Percentiles rank a stretch among this genome's conserved stretches.
These are phyloP conservation scores for Alnus rubra DNA, from an alignment of 306 rosid genomes.

Conservation along the genomic window DNA sequence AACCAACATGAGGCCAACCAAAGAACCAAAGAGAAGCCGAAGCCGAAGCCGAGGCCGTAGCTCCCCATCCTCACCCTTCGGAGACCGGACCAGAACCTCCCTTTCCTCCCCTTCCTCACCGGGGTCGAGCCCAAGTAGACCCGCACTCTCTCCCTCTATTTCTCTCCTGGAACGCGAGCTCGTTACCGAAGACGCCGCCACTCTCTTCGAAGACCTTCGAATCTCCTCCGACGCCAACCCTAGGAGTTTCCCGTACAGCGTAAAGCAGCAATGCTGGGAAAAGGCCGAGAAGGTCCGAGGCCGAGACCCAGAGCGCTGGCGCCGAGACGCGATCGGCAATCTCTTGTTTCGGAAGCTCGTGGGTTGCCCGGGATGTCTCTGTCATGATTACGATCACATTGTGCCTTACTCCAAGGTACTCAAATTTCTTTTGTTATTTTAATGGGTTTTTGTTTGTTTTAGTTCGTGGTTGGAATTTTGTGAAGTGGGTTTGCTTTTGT, in stretches of 20 bases:
- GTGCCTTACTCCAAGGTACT: slow-evolving; percentile 85
- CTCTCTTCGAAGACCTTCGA: slow-evolving; percentile 39
- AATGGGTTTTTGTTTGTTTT: not conserved
- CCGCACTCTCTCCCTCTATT: slow-evolving; percentile 35
- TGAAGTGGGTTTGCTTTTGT: slow-evolving; percentile 10
- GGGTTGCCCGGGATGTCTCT: slow-evolving; percentile 90
- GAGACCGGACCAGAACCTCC: slow-evolving; percentile 50
- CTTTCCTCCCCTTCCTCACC: slow-evolving; percentile 31
- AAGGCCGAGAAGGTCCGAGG: slow-evolving; percentile 85
- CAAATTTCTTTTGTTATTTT: not conserved
- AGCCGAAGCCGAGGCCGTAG: slow-evolving; percentile 24
- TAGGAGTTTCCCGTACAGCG: slow-evolving; percentile 67
- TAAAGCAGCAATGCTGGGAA: slow-evolving; percentile 88
- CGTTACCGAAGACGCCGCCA: slow-evolving; percentile 19
- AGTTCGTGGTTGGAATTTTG: slow-evolving; percentile 5
- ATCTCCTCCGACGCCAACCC: slow-evolving; percentile 45
- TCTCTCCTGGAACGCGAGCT: slow-evolving; percentile 40
- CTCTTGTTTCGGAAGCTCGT: slow-evolving; percentile 78
- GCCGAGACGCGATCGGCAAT: slow-evolving; percentile 83
- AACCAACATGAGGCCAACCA: slow-evolving; percentile 46
- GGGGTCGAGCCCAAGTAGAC: slow-evolving; percentile 19
- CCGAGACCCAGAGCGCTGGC: slow-evolving; percentile 92
- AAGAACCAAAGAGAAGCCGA: slow-evolving; percentile 38
- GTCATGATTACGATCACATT: slow-evolving; percentile 90
- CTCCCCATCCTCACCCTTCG: slow-evolving; percentile 48